These are phyloP conservation scores for Hypomontagnella monticulosa DNA, from an alignment of 495 filamentous ascomycete species.

Conservation along the genomic window DNA sequence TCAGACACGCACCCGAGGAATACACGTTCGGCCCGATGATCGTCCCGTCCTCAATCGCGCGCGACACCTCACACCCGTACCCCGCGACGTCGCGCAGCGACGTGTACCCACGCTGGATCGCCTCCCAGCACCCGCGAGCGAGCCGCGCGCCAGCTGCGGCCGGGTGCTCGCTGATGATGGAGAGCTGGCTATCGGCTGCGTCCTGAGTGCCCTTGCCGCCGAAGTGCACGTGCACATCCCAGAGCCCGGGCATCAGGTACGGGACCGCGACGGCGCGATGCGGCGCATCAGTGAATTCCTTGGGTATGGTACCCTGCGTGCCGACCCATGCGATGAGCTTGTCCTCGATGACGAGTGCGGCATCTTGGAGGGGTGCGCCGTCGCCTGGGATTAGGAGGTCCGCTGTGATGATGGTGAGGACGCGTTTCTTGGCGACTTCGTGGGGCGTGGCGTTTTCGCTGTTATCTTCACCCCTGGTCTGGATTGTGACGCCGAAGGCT, in stretches of 20 bases:
- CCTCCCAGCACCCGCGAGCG: conserved; percentile 51
- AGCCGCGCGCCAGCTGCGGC: conserved; percentile 50
- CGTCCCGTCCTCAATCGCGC: conserved; percentile 56
- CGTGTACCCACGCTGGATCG: conserved; percentile 62
- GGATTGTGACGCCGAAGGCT: conserved; percentile 43
- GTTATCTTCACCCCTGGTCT: conserved; percentile 15
- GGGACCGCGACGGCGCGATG: conserved; percentile 45
- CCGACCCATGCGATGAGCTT: conserved; percentile 58
- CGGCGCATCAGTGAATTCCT: conserved; percentile 42
- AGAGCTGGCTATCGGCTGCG: conserved; percentile 18
- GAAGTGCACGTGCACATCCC: conserved; percentile 64
- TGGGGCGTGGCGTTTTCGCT: background rate
- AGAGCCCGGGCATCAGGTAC: conserved; percentile 62
- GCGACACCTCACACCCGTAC: conserved; percentile 52
- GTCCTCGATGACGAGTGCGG: conserved; percentile 54
- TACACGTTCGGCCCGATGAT: conserved; percentile 62
- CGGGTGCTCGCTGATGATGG: conserved; percentile 37
- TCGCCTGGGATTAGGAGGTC: conserved; percentile 58
- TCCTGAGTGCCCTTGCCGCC: conserved; percentile 28
- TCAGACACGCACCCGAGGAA: conserved; percentile 51
- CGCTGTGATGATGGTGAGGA: conserved; percentile 50
- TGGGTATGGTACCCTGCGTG: conserved; percentile 44
- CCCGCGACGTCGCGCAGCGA: conserved; percentile 62
- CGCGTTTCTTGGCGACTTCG: conserved; percentile 13
- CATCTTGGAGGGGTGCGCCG: conserved; percentile 50